Conservation (phyloP, 2,329 filamentous ascomycete genomes). For the Phyllosticta citriasiana region DNA sequence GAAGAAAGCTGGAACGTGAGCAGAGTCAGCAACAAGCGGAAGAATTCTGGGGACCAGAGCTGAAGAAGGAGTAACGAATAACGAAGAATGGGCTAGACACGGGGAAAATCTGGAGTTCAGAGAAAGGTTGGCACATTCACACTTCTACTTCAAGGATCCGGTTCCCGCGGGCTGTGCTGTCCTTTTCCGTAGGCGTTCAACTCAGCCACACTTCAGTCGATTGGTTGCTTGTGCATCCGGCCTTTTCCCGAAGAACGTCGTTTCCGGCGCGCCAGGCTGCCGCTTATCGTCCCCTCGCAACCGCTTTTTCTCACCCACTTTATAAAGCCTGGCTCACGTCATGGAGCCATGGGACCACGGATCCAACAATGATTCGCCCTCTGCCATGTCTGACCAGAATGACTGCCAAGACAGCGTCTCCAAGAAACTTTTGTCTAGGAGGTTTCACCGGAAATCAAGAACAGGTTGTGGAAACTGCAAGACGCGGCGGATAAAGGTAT, state of each 20-base stretch:
- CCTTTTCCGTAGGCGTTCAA: background rate
- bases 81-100: background rate
- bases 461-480: conserved; percentile 7
- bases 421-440: background rate
- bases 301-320: background rate
- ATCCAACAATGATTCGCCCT: background rate
- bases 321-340: background rate
- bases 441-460: conserved; percentile 1
- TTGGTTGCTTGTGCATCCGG: background rate
- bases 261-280: background rate
- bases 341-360: background rate
- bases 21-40: conserved; percentile 34
- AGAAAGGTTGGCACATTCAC: background rate
- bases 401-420: background rate
- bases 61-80: conserved; percentile 11
- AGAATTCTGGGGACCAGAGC: conserved; percentile 35
- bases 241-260: background rate
- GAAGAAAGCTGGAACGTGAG: conserved; percentile 35
- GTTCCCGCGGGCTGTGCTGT: background rate
- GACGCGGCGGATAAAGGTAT: conserved; percentile 5
- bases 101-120: background rate
- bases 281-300: background rate
- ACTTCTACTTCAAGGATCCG: background rate
- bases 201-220: background rate
- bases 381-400: background rate